phyloP scores from a whole-genome alignment of 75 land plant genomes.

The Larix kaempferi region DNA sequence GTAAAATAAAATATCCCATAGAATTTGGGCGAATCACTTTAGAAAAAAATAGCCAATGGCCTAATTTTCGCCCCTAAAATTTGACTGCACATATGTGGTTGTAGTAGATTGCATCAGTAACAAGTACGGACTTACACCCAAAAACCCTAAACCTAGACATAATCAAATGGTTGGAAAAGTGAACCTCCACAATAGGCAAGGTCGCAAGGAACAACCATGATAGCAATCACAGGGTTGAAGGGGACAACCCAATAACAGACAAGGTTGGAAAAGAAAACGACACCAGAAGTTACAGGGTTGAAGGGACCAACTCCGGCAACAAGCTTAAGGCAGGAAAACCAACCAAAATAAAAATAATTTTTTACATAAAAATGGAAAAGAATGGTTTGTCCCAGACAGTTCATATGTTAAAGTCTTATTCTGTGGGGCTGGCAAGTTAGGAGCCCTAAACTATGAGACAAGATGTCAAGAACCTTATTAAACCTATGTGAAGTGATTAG shows the following conservation, averaged over 20 bases:
- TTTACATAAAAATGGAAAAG: no score
- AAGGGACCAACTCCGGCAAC: background rate
- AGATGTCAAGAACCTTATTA: no score
- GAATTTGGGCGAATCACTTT: no score
- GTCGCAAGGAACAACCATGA: background rate
- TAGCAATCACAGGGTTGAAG: background rate
- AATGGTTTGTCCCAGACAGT: no score
- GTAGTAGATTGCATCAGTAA: background rate
- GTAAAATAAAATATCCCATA: no score
- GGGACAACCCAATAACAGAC: background rate
- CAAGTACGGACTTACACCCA: background rate
- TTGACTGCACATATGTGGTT: background rate
- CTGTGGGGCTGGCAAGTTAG: no score
- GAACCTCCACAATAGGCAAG: background rate
- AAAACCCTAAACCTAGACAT: no score
- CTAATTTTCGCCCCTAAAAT: no score
- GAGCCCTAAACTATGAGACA: no score
- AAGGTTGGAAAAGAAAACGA: no score
- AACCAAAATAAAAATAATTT: background rate
- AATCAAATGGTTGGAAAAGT: background rate
- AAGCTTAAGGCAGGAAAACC: background rate
- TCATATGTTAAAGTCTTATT: no score
- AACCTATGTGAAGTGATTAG: no score
- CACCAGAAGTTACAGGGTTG: background rate
- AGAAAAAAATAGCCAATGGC: background rate